Base-by-base conservation (phyloP, 371 early-diverging fungal genomes). In the Haplosporangium sp. region DNA sequence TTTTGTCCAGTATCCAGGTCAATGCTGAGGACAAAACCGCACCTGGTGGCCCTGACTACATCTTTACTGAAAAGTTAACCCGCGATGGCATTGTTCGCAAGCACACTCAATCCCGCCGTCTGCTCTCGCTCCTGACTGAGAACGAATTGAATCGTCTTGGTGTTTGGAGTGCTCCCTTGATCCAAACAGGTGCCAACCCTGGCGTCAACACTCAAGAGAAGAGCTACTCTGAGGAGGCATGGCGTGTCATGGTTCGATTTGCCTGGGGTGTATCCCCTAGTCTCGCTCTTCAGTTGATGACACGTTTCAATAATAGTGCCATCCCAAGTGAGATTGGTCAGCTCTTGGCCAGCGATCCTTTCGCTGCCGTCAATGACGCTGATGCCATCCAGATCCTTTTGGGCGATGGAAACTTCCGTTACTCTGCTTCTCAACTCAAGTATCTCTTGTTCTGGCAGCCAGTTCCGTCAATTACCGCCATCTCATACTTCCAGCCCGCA, bases 401-500 rank as follows among this genome's bases (percentile, higher is more conserved):
- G 5, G 90, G 90, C 13, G 90, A 90, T 17, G 69, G 76, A 38
- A 63, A 64, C 17, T 65, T 50, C 48, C 77, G 71, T 63, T 83
- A 67, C 60, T 65, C 68, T 47, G 64, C 74, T 19, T 65, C 69
- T 20, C 78, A 72, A 63, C 77, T 68, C 69, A 85, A 91, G 84
- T 93, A 92, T 67, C 83, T 99, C 34, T 81, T 95, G 73, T 97
- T 95, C 82, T 98, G 98, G 98, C 88, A 88, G 4, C 91, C 96
- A 15, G 95, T 97, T 1, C 91, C 98, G 17, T 97, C 99, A 0
- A 94, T 98, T 70, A 91, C 94, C 0, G 97, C 98, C 8, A 88
- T 95, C 17, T 87, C 92, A 58, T 96, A 90, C 78, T 93, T 92
- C 77, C 86, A 91, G 69, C 91, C 90, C n/a, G 83, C 88, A 4